These are phyloP conservation scores for Trypanosomatidae sp. DNA, from an alignment of 208 protist species.

Conservation along the genomic window DNA sequence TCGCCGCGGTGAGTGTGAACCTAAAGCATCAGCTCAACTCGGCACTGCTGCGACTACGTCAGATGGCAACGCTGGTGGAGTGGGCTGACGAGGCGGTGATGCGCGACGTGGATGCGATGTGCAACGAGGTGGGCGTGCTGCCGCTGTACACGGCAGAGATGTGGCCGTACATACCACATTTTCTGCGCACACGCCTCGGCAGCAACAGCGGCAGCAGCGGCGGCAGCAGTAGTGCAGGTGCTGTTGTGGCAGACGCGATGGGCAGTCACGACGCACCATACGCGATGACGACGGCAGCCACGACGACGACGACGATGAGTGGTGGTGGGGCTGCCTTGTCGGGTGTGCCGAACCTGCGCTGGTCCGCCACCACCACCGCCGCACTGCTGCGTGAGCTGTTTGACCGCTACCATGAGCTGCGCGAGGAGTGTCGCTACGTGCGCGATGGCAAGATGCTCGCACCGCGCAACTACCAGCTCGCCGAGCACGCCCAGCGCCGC, in stretches of 20 bases:
- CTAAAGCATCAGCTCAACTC: constrained; percentile 75
- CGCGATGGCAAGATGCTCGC: constrained; percentile 55
- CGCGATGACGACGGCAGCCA: not conserved
- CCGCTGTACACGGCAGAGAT: constrained; percentile 22
- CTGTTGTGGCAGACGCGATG: too few relatives aligned
- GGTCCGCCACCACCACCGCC: constrained; percentile 21
- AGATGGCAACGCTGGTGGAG: constrained; percentile 22
- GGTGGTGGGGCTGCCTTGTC: too few relatives aligned
- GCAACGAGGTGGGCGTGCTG: constrained; percentile 17
- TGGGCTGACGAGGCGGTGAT: constrained; percentile 44
- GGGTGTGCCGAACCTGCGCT: constrained; percentile 48
- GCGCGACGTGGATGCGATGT: constrained; percentile 15
- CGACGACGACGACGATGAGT: not conserved
- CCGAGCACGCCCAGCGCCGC: constrained; percentile 16
- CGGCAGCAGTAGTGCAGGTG: too few relatives aligned
- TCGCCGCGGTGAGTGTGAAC: constrained; percentile 44
- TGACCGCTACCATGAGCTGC: constrained; percentile 10
- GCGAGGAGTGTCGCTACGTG: constrained; percentile 14
- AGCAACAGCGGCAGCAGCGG: too few relatives aligned
- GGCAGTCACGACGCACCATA: too few relatives aligned
- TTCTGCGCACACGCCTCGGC: constrained; percentile 53
- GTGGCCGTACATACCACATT: constrained; percentile 53
- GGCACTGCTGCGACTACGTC: constrained; percentile 33
- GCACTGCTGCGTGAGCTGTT: constrained; percentile 43
- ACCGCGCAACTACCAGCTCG: constrained; percentile 35